These are phyloP conservation scores for Pisolithus sp. DNA, from an alignment of 768 basidiomycete genomes.

Conservation along the genomic window DNA sequence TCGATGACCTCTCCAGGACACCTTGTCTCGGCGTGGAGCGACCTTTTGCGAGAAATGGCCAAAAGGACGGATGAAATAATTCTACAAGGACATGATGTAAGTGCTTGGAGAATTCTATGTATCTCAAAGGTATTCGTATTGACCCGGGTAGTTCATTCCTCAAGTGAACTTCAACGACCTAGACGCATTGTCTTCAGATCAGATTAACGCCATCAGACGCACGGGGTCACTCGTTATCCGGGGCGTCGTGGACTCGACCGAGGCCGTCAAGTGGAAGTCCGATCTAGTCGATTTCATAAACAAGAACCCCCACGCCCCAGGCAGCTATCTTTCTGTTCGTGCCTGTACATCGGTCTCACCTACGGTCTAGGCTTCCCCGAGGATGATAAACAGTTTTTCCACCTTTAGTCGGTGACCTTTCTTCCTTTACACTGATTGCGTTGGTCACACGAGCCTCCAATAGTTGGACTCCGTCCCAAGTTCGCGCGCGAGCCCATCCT, in stretches of 20 bases:
- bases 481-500: slow-evolving; percentile 64
- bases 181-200: slow-evolving; percentile 36
- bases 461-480: slow-evolving; percentile 51
- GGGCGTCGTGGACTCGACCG: slow-evolving; percentile 50
- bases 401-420: slow-evolving; percentile 50
- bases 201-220: slow-evolving; percentile 44
- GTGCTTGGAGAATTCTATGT: slow-evolving; percentile 9
- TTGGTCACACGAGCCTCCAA: neutral
- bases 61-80: slow-evolving; percentile 41
- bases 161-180: slow-evolving; percentile 55
- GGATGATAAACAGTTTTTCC: slow-evolving; percentile 65
- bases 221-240: slow-evolving; percentile 57
- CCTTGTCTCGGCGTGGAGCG: slow-evolving; percentile 49
- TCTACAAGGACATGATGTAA: slow-evolving; percentile 42
- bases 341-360: neutral
- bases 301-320: slow-evolving; percentile 50
- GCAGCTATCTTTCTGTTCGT: slow-evolving; percentile 20
- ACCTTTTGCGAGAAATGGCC: slow-evolving; percentile 46
- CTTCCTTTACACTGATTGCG: neutral
- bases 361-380: slow-evolving; percentile 40
- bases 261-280: no score
- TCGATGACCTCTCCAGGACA: slow-evolving; percentile 40
- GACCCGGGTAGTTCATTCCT: slow-evolving; percentile 45
- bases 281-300: slow-evolving; percentile 50
- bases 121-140: neutral